Evolutionary conservation across 2,329 filamentous ascomycete genomes (phyloP).

Genomic region (Xylaria digitata): DNA sequence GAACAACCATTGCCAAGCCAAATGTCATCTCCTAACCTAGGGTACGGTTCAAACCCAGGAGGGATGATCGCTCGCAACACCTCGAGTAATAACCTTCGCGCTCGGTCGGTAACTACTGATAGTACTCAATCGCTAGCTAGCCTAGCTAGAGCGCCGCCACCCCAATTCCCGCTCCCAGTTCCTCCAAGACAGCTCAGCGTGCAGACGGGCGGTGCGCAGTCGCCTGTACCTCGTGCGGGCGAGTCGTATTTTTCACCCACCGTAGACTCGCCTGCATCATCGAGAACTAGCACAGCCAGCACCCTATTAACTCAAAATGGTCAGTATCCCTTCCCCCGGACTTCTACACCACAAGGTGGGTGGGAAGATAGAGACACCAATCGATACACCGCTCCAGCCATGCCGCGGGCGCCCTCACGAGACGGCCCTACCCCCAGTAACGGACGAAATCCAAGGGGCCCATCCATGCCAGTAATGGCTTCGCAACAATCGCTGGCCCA

Average conservation of each 20-base stretch:
- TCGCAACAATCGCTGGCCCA: conserved; percentile 65
- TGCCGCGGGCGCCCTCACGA: conserved; percentile 82
- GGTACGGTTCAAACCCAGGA: conserved; percentile 49
- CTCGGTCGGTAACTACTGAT: conserved; percentile 80
- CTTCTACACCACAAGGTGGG: conserved; percentile 72
- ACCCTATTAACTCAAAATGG: conserved; percentile 71
- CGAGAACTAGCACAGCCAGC: conserved; percentile 79
- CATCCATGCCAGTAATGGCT: conserved; percentile 80
- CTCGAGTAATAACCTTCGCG: conserved; percentile 79
- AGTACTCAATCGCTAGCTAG: conserved; percentile 69
- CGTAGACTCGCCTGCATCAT: conserved; percentile 80
- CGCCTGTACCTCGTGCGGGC: conserved; percentile 70
- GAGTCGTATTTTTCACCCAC: conserved; percentile 96
- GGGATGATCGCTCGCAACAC: conserved; percentile 71
- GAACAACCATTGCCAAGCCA: conserved; percentile 44
- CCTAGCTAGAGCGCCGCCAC: conserved; percentile 70
- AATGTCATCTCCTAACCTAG: conserved; percentile 52
- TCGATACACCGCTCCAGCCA: conserved; percentile 88
- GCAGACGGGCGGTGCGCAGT: conserved; percentile 67
- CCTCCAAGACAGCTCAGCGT: conserved; percentile 72
- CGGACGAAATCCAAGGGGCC: conserved; percentile 76
- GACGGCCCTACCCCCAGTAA: conserved; percentile 75
- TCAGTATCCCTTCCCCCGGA: conserved; percentile 77
- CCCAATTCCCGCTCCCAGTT: conserved; percentile 76
- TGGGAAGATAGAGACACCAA: conserved; percentile 81